These are phyloP conservation scores for Podila verticillata DNA, from an alignment of 192 early-diverging fungal genomes.

Conservation along the genomic window DNA sequence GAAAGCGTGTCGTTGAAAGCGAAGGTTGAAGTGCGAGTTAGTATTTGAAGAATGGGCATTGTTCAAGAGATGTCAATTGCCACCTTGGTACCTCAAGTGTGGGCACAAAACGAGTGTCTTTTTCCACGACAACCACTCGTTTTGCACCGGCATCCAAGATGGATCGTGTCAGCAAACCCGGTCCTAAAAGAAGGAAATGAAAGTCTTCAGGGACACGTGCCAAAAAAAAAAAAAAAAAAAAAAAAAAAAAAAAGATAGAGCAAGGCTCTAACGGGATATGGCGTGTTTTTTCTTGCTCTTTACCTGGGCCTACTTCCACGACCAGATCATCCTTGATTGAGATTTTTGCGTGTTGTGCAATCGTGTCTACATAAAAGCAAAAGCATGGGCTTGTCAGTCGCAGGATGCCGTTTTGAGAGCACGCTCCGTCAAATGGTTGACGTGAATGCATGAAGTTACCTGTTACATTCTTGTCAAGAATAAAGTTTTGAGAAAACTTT, in stretches of 20 bases:
- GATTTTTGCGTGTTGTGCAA: conserved; percentile 68
- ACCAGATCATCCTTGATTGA: conserved; percentile 65
- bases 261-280: too few relatives aligned
- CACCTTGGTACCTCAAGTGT: conserved; percentile 56
- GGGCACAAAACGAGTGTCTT: conserved; percentile 77
- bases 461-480: conserved; percentile 85
- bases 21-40: not conserved
- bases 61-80: not conserved
- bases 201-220: not conserved
- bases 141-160: conserved; percentile 71
- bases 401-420: not conserved
- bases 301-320: conserved; percentile 82
- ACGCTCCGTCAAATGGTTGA: not conserved
- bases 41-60: not conserved
- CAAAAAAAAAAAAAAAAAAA: not conserved
- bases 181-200: conserved; percentile 51
- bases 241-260: not conserved
- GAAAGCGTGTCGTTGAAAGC: not conserved
- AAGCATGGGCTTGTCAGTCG: not conserved
- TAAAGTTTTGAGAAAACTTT: conserved; percentile 85
- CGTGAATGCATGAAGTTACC: conserved; percentile 35
- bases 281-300: not conserved
- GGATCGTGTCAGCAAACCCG: conserved; percentile 82
- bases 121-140: conserved; percentile 77
- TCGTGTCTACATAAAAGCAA: conserved; percentile 61